Conservation (phyloP, 176 grass and related monocot genomes). For the Bromus sterilis region DNA sequence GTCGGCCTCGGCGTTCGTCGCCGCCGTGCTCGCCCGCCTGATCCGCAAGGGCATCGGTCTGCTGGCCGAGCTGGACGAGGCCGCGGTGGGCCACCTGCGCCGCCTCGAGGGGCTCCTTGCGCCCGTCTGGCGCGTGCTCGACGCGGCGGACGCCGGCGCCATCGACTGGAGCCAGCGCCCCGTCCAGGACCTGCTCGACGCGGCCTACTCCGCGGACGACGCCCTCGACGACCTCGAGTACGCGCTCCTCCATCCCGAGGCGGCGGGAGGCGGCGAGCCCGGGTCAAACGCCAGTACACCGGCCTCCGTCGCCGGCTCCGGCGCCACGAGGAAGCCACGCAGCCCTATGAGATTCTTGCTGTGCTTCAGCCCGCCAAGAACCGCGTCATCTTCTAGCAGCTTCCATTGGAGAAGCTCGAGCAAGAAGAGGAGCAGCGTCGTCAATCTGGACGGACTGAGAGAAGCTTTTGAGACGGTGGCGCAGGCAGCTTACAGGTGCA, state of each 20-base stretch:
- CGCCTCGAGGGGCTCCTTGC: conserved; percentile 39
- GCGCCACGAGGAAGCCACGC: conserved; percentile 2
- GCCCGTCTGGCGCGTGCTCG: conserved; percentile 22
- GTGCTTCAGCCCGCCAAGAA: conserved; percentile 34
- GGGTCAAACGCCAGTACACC: background rate
- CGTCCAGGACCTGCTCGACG: conserved; percentile 26
- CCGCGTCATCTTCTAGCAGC: background rate
- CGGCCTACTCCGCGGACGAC: conserved; percentile 17
- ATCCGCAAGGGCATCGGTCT: conserved; percentile 22
- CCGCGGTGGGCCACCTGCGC: conserved; percentile 19
- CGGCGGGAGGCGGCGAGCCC: background rate
- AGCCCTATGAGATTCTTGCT: conserved; percentile 31
- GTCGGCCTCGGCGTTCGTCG: conserved; percentile 26
- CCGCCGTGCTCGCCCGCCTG: conserved; percentile 31
- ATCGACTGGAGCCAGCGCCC: conserved; percentile 11
- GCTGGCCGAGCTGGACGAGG: conserved; percentile 5
- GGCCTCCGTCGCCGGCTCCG: background rate
- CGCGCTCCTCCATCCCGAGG: background rate
- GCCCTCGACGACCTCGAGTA: conserved; percentile 21
- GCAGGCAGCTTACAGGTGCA: conserved; percentile 31
- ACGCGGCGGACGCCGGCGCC: conserved; percentile 34
- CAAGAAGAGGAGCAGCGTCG: background rate
- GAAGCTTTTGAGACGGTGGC: conserved; percentile 19
- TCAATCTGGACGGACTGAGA: background rate
- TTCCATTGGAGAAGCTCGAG: background rate